Base-by-base conservation (phyloP, 768 basidiomycete species). In the Piloderma croceum region DNA sequence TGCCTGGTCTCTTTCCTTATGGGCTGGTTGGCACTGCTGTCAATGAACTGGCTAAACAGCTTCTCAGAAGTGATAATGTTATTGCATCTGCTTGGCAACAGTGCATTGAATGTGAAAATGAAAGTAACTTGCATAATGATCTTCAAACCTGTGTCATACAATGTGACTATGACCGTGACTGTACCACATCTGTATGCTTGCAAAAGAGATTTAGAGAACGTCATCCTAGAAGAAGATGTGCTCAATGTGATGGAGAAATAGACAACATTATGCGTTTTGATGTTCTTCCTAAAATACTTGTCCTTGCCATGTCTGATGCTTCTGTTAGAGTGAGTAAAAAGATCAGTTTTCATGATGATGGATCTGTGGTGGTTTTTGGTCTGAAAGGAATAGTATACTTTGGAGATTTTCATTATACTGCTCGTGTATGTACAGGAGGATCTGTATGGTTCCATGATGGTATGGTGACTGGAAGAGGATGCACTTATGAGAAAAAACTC, bases 391-490 rank as follows among this genome's bases (percentile, higher is more conserved):
- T 54, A 20, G 45, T 58, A 12, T 57, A 56, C 29, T 41, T 36
- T 52, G 48, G 44, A 18, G 31, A 39, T 24, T 17, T 25, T 31
- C 56, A 58, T 38, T 58, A 54, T 31, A 44, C 47, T 21, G 29
- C 45, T 22, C 36, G 42, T 13, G 31, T 51, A 12, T 39, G 56
- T 24, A 41, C 21, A 12, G 5, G 21, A 13, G 23, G 40, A 10
- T 22, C 39, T n/a, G 23, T 58, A n/a, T 58, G 55, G 50, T 45
- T 35, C 42, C 39, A 57, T 51, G 54, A 57, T 45, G 54, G 55
- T 3, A 52, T 53, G 23, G 21, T 38, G 18, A 49, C 9, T 15
- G 31, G 38, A 41, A 37, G 11, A 11, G 11, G 11, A 31, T 31
- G 29, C 15, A 15, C 11, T 10, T 36, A 10, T 11, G 19, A 36